Evolutionary conservation across 2,329 filamentous ascomycete genomes (phyloP), one percentile per base, ranked within the genome.

Genomic region (Neofusicoccum ribis): DNA sequence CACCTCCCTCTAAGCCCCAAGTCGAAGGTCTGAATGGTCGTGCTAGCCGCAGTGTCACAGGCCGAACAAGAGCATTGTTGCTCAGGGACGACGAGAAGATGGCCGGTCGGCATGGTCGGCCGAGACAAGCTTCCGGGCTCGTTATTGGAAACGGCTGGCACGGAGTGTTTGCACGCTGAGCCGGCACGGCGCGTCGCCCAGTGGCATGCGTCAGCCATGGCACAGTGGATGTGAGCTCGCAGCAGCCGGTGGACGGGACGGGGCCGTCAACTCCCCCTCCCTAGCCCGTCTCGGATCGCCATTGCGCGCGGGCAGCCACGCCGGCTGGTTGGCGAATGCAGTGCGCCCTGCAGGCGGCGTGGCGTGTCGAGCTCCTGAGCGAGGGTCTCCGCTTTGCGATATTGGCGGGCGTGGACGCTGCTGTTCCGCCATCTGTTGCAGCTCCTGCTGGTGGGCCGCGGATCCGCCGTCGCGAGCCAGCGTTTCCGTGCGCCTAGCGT

Each of bases 381-480:
- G 46, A 12, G 44, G 44, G 44, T 23, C 50, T 52, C 50, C 50
- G 50, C 50, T 34, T 52, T 17, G 51, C 37, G 17, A 15, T 39
- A 39, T 50, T 50, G 47, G 47, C 47, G 50, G 31, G 50, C 47
- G 31, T 51, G 47, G 47, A 8, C 3, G 34, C 34, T 39, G 51
- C 51, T 20, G 52, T 34, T 58, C 52, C 52, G 52, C 52, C 39
- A 41, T 41, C 51, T 56, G 36, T 39, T 41, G 41, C 36, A 56
- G 51, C 51, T 23, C 23, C 7, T 36, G 50, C 5, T 31, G 50
- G 52, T 58, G 52, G 52, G 52, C 39, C 51, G 50, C 52, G 39
- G 52, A 58, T 58, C 52, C 52, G 52, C 52, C 37, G 52, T 58
- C 51, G 52, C 39, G 52, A 58, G 52, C 52, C 52, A 58, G 34